Percentiles rank a stretch among this genome's conserved stretches.
phyloP scores from a whole-genome alignment of 768 basidiomycete genomes.

The Pulveroboletus sp. region DNA sequence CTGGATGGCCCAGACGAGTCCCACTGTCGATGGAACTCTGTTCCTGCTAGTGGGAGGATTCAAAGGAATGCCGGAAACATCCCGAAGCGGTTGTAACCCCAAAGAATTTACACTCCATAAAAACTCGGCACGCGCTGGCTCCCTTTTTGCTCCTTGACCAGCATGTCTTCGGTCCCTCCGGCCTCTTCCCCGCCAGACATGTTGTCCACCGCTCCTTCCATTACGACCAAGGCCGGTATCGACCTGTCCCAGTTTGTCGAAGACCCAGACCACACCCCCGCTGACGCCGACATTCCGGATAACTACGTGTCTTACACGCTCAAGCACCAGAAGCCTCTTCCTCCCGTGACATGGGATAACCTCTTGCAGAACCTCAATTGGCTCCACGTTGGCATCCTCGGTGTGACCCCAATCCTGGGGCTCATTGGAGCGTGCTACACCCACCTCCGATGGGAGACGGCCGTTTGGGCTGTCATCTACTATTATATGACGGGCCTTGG shows the following conservation, averaged over 20 bases:
- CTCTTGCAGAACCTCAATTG: conserved; percentile 64
- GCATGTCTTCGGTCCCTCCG: conserved; percentile 28
- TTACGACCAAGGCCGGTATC: conserved; percentile 4
- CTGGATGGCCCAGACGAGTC: neutral
- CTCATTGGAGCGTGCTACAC: conserved; percentile 68
- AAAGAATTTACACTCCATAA: conserved; percentile 34
- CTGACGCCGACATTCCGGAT: conserved; percentile 65
- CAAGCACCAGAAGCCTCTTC: conserved; percentile 60
- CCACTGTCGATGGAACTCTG: too few species aligned
- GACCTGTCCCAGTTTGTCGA: conserved; percentile 16
- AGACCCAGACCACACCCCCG: conserved; percentile 33
- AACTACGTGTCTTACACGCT: conserved; percentile 80
- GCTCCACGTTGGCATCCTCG: conserved; percentile 70
- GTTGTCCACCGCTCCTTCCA: conserved; percentile 9
- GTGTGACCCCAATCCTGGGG: conserved; percentile 68
- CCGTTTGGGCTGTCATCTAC: conserved; percentile 60
- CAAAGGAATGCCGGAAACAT: neutral
- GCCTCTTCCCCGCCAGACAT: conserved; percentile 16
- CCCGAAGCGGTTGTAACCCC: conserved; percentile 28
- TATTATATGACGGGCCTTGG: conserved; percentile 83
- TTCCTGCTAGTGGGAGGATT: neutral
- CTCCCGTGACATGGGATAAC: conserved; percentile 63
- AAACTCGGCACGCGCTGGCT: conserved; percentile 8
- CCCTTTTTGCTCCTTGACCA: conserved; percentile 26
- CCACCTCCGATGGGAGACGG: conserved; percentile 68